Conservation (phyloP, 108 stramenopile species). For the Fragilariopsis cylindrus region DNA sequence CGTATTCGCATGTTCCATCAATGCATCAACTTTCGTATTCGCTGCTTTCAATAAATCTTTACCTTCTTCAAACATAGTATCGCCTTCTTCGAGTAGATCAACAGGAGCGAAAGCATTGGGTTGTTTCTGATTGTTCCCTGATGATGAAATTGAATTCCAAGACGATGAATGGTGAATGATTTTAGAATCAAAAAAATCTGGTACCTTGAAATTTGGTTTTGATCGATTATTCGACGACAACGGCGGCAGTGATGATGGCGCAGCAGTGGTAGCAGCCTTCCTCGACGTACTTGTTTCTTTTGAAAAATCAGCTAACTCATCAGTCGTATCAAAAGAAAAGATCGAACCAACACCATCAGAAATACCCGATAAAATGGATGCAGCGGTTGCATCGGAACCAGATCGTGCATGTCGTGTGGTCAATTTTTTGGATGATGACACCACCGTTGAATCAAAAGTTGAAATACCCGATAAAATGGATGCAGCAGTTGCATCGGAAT, state of each 20-base stretch:
- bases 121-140: too few relatives aligned
- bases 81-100: slow-evolving; percentile 1
- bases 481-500: neutral
- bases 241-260: neutral
- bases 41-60: slow-evolving; percentile 7
- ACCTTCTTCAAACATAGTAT: neutral
- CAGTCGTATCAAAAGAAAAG: slow-evolving; percentile 11
- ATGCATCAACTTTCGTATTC: neutral
- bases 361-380: slow-evolving; percentile 1
- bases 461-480: slow-evolving; percentile 6
- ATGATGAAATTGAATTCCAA: too few relatives aligned
- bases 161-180: neutral
- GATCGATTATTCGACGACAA: neutral
- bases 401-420: neutral
- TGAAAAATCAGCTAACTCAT: slow-evolving; percentile 13
- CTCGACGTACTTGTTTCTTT: neutral
- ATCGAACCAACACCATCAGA: neutral
- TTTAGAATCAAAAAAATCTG: neutral
- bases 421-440: neutral
- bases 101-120: slow-evolving; percentile 1
- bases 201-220: slow-evolving; percentile 5
- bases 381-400: slow-evolving; percentile 10
- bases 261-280: neutral
- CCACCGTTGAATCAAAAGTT: too few relatives aligned
- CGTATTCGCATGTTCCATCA: neutral